Evolutionary conservation across 2,329 filamentous ascomycete species (phyloP), one percentile per base, ranked within the genome.

Genomic region (Sporothrix brasiliensis): DNA sequence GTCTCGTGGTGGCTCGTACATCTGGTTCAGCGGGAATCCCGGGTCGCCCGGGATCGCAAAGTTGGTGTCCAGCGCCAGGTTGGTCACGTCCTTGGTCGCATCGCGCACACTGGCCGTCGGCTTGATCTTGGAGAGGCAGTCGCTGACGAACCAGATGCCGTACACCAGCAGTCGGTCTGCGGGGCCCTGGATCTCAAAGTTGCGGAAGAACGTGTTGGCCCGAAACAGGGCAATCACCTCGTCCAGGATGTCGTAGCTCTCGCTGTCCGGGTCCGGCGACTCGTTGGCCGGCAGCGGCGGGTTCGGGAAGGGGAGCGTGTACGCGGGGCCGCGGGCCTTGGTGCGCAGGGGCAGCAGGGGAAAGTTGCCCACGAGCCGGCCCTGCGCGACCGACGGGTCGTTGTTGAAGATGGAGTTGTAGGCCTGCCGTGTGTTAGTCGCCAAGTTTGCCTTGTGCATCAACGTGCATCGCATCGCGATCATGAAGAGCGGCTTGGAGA

Each of bases 181-280:
- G 34, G 93, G 92, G 16, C 95, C 95, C 82, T 97, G 94, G 84
- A 98, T 97, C 85, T 98, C 95, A 77, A 99, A 99, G 86, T 98
- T 99, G 77, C 95, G 92, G 87, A 98, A 99, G 82, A 99, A 94
- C 72, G 94, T 97, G 85, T 99, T 98, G 77, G 95, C 94, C 74
- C 95, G 92, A 87, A 98, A 99, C 66, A 98, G 88, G 14, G 90
- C 87, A 69, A 99, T 87, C 67, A 96, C 89, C 84, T 99, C 95
- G 82, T 99, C 95, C 69, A 98, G 87, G 73, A 95, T 92, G 83
- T 99, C 95, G 85, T 98, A 98, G 77, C 91, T 94, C 80, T 97
- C 93, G 81, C 89, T 90, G 80, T 95, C 92, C 66, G 93, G 91
- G 80, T 97, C 93, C 76, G 84, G 90, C 76, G 84, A 88, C 81